Base-by-base conservation (phyloP, 352 stramenopile genomes). In the Pythium volutum region DNA sequence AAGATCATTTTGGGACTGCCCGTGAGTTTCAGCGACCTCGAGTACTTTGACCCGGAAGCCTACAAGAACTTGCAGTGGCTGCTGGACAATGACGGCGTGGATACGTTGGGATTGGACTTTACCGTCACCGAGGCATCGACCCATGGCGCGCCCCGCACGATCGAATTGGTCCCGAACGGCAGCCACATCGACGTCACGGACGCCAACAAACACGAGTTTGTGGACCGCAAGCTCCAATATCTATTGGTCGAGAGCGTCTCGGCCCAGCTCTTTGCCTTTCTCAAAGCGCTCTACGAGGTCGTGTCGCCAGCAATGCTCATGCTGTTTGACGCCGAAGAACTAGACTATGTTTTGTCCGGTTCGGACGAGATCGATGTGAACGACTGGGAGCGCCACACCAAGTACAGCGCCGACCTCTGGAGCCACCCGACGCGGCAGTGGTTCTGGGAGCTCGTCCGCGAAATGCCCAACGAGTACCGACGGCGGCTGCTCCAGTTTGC, bases 391-490 rank as follows among this genome's bases (percentile, higher is more conserved):
- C 64, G 69, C 5, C 73, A 98, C 66, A 98, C 96, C 11, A 67
- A 75, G 29, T 71, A 81, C 49, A 84, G 71, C 42, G 49, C 60
- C 31, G 81, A 89, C 45, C 62, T 89, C 12, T 68, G 75, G 36
- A 69, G 59, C 29, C 61, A 74, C 36, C 68, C 42, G 20, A 69
- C 78, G 2, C 70, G 64, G 8, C 55, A 64, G 27, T 98, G 94
- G 95, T 99, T 99, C 67, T 99, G 97, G 97, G 96, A 98, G 58
- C 87, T 98, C 34, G 84, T 99, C 66, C 84, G 88, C 26, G 82
- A 89, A 43, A 91, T 92, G 81, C 76, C 84, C 15, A 87, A 86
- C 54, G 79, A 93, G 61, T 87, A 93, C 33, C 74, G 81, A 0
- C 77, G 80, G 0, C 79, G 81, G 10, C 70, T 96, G 49, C 67